Evolutionary conservation across 2,329 filamentous ascomycete species (phyloP).

Genomic region (Sclerotinia borealis): DNA sequence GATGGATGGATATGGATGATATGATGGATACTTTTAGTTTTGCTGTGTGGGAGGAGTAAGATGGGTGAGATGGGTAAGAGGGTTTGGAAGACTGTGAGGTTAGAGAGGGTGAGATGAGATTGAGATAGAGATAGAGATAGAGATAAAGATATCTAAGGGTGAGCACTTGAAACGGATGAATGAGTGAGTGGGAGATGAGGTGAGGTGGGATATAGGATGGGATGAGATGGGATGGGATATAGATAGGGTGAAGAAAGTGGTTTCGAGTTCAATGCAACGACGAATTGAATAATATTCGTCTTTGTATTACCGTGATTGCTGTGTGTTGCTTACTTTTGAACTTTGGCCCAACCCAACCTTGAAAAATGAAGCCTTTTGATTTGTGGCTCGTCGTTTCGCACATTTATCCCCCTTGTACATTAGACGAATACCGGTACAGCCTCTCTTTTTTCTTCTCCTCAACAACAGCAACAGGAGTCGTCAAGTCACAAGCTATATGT

Average conservation of each 20-base stretch:
- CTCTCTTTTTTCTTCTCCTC: not conserved
- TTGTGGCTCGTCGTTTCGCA: not conserved
- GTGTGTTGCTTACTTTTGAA: slow-evolving; percentile 6
- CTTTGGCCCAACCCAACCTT: not conserved
- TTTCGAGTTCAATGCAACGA: slow-evolving; percentile 1
- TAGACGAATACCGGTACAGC: not conserved
- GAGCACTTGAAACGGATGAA: not conserved
- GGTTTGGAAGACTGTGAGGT: not conserved
- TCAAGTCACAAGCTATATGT: not conserved
- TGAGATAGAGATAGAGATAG: too few species aligned
- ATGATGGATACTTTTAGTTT: too few species aligned
- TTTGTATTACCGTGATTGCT: not conserved
- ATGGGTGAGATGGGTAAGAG: not conserved
- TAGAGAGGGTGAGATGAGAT: not conserved
- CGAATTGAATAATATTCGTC: not conserved
- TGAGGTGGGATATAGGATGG: not conserved
- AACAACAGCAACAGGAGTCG: not conserved
- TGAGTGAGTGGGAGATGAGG: not conserved
- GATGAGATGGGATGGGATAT: not conserved
- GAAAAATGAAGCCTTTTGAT: slow-evolving; percentile 1
- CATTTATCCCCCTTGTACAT: not conserved
- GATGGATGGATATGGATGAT: too few species aligned
- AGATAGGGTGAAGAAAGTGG: not conserved
- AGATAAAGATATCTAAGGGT: not conserved
- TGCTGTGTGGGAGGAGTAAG: not conserved